Percentiles rank a stretch among this genome's conserved stretches.
These are phyloP conservation scores for Apodospora peruviana DNA, from an alignment of 495 filamentous ascomycete genomes.

Conservation along the genomic window DNA sequence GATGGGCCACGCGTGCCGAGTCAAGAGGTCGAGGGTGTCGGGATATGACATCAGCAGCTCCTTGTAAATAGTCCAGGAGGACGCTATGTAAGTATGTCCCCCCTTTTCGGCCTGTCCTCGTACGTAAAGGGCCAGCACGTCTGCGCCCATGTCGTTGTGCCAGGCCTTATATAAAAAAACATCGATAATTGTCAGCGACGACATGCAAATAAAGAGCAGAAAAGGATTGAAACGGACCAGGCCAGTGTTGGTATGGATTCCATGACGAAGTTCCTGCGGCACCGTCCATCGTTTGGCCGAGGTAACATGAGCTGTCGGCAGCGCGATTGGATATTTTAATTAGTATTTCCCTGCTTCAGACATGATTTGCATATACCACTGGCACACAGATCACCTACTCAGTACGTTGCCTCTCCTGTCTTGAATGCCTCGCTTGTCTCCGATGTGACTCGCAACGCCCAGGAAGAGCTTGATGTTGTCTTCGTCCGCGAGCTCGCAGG, in stretches of 20 bases:
- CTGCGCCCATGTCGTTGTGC: slow-evolving; percentile 41
- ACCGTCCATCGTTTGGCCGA: slow-evolving; percentile 34
- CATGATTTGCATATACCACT: not conserved
- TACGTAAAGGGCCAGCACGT: slow-evolving; percentile 38
- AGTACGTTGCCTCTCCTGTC: slow-evolving; percentile 41
- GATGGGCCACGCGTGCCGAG: slow-evolving; percentile 32
- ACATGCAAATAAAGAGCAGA: not conserved
- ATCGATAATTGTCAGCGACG: not conserved
- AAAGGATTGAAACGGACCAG: slow-evolving; percentile 16
- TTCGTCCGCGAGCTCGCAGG: slow-evolving; percentile 32
- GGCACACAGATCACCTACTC: slow-evolving; percentile 24
- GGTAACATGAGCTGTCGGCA: slow-evolving; percentile 37
- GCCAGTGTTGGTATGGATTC: slow-evolving; percentile 37
- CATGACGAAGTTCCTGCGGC: slow-evolving; percentile 35
- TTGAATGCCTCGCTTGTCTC: slow-evolving; percentile 43
- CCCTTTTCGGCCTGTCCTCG: slow-evolving; percentile 31
- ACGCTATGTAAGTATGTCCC: slow-evolving; percentile 37
- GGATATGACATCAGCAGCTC: slow-evolving; percentile 28
- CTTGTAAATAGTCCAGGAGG: slow-evolving; percentile 35
- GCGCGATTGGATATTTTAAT: not conserved
- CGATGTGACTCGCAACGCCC: slow-evolving; percentile 47
- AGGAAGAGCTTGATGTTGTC: slow-evolving; percentile 47
- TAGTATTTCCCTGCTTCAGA: not conserved
- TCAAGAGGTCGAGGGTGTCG: slow-evolving; percentile 23
- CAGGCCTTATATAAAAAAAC: slow-evolving; percentile 24